phyloP scores from a whole-genome alignment of 2,329 filamentous ascomycete species.

The Ophiostoma piceae region DNA sequence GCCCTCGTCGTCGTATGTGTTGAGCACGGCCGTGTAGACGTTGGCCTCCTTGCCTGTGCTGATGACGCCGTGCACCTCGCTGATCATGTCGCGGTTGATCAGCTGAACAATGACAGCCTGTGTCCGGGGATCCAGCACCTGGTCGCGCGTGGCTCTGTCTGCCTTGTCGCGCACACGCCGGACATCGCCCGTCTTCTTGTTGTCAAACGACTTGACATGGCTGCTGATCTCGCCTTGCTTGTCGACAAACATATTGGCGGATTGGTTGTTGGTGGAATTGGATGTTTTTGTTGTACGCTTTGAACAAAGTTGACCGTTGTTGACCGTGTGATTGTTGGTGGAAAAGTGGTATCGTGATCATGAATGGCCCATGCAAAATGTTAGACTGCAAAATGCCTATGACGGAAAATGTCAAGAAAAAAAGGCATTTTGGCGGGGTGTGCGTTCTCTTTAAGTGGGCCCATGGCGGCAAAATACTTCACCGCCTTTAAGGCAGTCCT shows the following conservation, averaged over 20 bases:
- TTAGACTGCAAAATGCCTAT: background rate
- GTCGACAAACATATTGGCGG: background rate
- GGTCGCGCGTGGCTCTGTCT: constrained; percentile 88
- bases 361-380: background rate
- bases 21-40: constrained; percentile 81
- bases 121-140: constrained; percentile 88
- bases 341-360: background rate
- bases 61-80: constrained; percentile 88
- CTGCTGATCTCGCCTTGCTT: constrained; percentile 3
- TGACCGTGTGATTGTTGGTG: too few relatives aligned
- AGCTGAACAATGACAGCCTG: constrained; percentile 94
- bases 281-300: background rate
- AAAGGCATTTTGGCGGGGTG: constrained; percentile 2
- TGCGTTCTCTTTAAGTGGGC: background rate
- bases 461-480: background rate
- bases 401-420: background rate
- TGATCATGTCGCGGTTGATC: constrained; percentile 85
- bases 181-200: constrained; percentile 1
- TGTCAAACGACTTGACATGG: background rate
- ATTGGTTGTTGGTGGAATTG: background rate
- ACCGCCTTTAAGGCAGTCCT: background rate
- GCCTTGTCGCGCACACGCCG: constrained; percentile 59
- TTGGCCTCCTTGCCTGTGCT: constrained; percentile 98
- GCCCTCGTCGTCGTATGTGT: constrained; percentile 36
- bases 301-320: background rate